Conservation (phyloP, 1,139 yeast species). For the Zygosaccharomyces pseudobailii region DNA sequence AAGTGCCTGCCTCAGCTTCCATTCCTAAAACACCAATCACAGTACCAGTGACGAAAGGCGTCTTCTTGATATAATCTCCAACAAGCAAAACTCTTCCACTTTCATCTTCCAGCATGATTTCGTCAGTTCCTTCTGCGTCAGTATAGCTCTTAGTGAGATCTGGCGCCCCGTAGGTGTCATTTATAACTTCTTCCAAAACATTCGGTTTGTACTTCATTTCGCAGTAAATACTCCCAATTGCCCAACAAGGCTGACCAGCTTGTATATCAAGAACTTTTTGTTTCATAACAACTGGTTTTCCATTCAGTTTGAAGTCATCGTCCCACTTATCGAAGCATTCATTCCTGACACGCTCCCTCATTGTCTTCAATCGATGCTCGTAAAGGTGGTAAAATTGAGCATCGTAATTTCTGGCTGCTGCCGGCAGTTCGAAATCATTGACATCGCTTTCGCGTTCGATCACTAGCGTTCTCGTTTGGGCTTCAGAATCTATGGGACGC, state of each 20-base stretch:
- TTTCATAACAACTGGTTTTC: slow-evolving; percentile 35
- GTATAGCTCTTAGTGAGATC: slow-evolving; percentile 42
- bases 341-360: slow-evolving; percentile 51
- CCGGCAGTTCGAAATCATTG: slow-evolving; percentile 28
- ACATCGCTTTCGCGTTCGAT: slow-evolving; percentile 13
- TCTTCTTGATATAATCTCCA: slow-evolving; percentile 52
- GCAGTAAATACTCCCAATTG: slow-evolving; percentile 83
- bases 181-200: slow-evolving; percentile 74
- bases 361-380: slow-evolving; percentile 51
- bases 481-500: slow-evolving; percentile 8
- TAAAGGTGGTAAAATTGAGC: slow-evolving; percentile 75
- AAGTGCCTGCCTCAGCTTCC: slow-evolving; percentile 78
- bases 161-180: slow-evolving; percentile 39
- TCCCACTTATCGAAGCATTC: slow-evolving; percentile 50
- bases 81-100: slow-evolving; percentile 78
- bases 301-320: slow-evolving; percentile 42
- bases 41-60: slow-evolving; percentile 74
- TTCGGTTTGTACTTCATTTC: slow-evolving; percentile 84
- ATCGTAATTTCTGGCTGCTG: slow-evolving; percentile 48
- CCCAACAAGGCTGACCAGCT: slow-evolving; percentile 72
- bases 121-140: slow-evolving; percentile 50
- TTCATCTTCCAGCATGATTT: slow-evolving; percentile 82
- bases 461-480: slow-evolving; percentile 4
- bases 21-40: slow-evolving; percentile 83
- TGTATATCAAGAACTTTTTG: slow-evolving; percentile 74